A percentile compares a stretch with the other conserved stretches of the same genome.
These are phyloP conservation scores for Gracilariopsis chorda DNA, from an alignment of 23 red algal genomes.

Conservation along the genomic window DNA sequence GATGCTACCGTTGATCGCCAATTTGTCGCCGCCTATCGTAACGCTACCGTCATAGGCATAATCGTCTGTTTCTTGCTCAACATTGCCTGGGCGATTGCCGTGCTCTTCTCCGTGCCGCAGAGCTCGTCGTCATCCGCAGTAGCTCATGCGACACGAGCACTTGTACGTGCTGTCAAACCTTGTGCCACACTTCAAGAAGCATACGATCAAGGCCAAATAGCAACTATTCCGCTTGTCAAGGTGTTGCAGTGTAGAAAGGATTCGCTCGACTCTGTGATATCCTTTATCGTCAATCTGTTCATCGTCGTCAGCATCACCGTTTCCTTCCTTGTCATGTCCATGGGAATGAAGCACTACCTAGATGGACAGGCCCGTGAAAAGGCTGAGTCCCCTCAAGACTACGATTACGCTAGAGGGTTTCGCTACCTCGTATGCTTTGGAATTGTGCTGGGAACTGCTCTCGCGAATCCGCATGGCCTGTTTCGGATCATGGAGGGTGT, in stretches of 20 bases:
- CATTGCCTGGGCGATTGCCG: conserved; percentile 67
- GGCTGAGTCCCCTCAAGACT: not conserved
- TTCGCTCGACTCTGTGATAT: conserved; percentile 27
- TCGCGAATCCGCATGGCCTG: conserved; percentile 66
- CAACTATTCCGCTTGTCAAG: conserved; percentile 77
- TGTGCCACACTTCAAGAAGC: conserved; percentile 45
- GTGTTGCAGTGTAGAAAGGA: conserved; percentile 25
- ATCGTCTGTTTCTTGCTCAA: conserved; percentile 78
- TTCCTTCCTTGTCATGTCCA: conserved; percentile 79
- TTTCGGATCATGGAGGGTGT: conserved; percentile 82
- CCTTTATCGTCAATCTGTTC: conserved; percentile 78
- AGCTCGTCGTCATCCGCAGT: not conserved
- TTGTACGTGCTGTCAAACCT: not conserved
- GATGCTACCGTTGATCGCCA: conserved; percentile 16
- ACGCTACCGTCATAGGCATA: conserved; percentile 59
- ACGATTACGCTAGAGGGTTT: not conserved
- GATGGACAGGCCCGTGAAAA: conserved; percentile 41
- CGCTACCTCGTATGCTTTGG: conserved; percentile 54
- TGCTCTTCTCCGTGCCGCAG: conserved; percentile 80
- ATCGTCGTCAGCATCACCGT: conserved; percentile 82
- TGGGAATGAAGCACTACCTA: conserved; percentile 72
- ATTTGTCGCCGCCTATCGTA: conserved; percentile 56
- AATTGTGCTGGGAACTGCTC: conserved; percentile 56
- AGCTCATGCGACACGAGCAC: not conserved
- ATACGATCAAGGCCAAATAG: conserved; percentile 73